A percentile compares a stretch with the other conserved stretches of the same genome.
These are phyloP conservation scores for Fusarium ramigenum DNA, from an alignment of 2,329 filamentous ascomycete species.

Conservation along the genomic window DNA sequence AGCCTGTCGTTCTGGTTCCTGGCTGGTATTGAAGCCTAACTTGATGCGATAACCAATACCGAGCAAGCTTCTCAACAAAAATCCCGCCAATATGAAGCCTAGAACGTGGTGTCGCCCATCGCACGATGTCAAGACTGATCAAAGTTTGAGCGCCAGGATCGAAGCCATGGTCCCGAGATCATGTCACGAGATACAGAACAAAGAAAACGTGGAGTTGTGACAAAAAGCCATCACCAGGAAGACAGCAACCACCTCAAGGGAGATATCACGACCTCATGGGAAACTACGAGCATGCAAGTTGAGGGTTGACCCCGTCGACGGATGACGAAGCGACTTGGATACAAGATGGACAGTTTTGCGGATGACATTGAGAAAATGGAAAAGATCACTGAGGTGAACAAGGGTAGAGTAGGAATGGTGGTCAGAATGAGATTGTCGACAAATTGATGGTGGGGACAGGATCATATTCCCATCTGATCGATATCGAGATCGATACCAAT, in stretches of 20 bases:
- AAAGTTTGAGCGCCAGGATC: background rate
- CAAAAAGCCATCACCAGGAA: background rate
- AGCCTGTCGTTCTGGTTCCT: background rate
- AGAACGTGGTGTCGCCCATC: background rate
- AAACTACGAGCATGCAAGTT: background rate
- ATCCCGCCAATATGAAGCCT: background rate
- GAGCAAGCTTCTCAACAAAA: rapidly evolving
- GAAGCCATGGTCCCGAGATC: background rate
- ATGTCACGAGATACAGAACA: background rate
- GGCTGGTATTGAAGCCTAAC: background rate
- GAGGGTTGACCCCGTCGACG: background rate
- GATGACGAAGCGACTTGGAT: too few relatives aligned
- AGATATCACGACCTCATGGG: rapidly evolving
- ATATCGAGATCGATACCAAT: background rate
- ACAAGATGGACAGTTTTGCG: background rate
- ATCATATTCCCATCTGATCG: background rate
- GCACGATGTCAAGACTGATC: background rate
- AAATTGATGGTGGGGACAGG: background rate
- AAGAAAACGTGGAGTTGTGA: background rate
- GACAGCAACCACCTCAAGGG: too few relatives aligned
- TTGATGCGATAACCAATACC: too few relatives aligned
- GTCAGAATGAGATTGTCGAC: background rate
- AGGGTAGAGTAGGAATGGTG: background rate
- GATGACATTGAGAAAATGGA: too few relatives aligned
- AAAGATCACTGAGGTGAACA: too few relatives aligned